A percentile compares a stretch with the other conserved stretches of the same genome.
phyloP scores from a whole-genome alignment of 108 stramenopile species.

The Nannochloropsis salina region DNA sequence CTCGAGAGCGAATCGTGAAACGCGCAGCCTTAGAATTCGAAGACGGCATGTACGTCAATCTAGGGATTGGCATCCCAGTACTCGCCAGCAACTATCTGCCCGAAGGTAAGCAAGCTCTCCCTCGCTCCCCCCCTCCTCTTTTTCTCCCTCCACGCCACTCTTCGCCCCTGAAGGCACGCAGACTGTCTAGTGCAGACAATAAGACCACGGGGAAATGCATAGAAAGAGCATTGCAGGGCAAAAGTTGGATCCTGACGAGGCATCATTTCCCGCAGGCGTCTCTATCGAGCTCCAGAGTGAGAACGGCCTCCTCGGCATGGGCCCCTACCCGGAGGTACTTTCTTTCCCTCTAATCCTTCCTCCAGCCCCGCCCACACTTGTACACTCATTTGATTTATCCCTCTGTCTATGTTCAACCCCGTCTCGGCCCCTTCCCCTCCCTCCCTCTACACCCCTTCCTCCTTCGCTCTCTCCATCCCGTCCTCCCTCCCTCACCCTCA shows the following conservation, averaged over 20 bases:
- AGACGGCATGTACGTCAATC: conserved; percentile 90
- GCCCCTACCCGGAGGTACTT: conserved; percentile 64
- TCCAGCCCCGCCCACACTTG: no score
- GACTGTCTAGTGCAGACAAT: neutral
- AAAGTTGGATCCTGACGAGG: neutral
- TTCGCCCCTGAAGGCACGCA: neutral
- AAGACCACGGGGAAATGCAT: neutral
- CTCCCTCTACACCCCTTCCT: neutral
- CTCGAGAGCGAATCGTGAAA: conserved; percentile 69
- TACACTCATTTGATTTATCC: no score
- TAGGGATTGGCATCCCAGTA: conserved; percentile 64
- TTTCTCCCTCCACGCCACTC: neutral
- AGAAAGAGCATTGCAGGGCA: neutral
- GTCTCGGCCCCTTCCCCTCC: neutral
- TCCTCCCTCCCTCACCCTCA: neutral
- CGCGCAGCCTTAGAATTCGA: conserved; percentile 81
- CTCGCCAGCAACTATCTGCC: neutral
- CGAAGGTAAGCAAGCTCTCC: neutral
- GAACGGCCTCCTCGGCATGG: conserved; percentile 81
- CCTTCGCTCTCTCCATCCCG: neutral
- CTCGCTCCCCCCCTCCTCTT: neutral
- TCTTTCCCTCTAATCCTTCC: neutral
- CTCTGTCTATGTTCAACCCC: no score
- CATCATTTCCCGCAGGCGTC: conserved; percentile 61
- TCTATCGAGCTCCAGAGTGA: conserved; percentile 82